Conservation (phyloP, 148 eudicot species). For the Mesembryanthemum crystallinum region DNA sequence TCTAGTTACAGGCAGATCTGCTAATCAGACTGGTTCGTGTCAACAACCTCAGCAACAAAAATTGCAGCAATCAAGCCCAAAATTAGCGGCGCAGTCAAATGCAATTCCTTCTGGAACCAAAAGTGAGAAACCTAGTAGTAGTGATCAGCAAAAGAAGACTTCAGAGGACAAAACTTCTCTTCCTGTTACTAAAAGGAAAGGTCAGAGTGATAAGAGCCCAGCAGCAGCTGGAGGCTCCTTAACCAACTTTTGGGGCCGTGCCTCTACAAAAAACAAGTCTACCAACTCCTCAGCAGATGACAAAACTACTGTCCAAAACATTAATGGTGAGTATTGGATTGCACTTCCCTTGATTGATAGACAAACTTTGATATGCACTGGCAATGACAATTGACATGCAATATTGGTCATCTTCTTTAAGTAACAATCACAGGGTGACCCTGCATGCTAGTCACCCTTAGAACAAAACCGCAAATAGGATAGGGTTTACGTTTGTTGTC, state of each 20-base stretch:
- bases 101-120: constrained; percentile 38
- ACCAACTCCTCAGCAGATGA: constrained; percentile 35
- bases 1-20: constrained; percentile 32
- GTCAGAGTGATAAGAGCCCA: constrained; percentile 43
- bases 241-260: constrained; percentile 90
- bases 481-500: neutral
- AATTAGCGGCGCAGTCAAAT: constrained; percentile 29
- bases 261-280: constrained; percentile 64
- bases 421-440: neutral
- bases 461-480: neutral
- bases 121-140: constrained; percentile 26
- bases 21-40: constrained; percentile 30
- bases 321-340: constrained; percentile 43
- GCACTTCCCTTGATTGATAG: neutral
- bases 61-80: constrained; percentile 50
- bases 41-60: constrained; percentile 50
- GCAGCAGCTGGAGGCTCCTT: constrained; percentile 63
- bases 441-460: neutral
- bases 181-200: constrained; percentile 48
- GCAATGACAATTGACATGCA: neutral
- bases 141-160: constrained; percentile 35
- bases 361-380: neutral
- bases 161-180: constrained; percentile 48
- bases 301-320: constrained; percentile 27
- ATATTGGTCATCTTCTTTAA: neutral